phyloP scores from a whole-genome alignment of 192 early-diverging fungal species.

The Radiomyces spectabilis region DNA sequence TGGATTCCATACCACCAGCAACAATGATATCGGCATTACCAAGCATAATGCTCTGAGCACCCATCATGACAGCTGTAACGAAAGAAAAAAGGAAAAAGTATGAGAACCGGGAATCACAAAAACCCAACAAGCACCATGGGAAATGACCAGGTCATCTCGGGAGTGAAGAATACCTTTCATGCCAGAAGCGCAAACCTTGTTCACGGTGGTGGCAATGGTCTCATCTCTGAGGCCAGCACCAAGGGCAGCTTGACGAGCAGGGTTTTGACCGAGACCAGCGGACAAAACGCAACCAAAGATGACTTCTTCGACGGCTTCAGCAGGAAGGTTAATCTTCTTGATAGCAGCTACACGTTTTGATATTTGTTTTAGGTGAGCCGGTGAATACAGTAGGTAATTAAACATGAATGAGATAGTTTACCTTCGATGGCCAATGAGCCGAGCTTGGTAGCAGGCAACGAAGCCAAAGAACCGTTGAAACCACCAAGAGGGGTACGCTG shows the following conservation, averaged over 20 bases:
- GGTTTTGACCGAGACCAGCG: constrained; percentile 78
- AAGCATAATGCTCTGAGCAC: constrained; percentile 65
- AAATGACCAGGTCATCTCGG: background rate
- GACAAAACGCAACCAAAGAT: constrained; percentile 74
- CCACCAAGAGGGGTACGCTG: constrained; percentile 88
- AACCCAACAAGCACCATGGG: too few relatives aligned
- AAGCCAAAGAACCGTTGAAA: constrained; percentile 82
- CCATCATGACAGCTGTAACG: constrained; percentile 52
- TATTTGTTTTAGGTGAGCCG: too few relatives aligned
- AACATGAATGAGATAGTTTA: constrained; percentile 12
- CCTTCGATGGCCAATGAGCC: constrained; percentile 84
- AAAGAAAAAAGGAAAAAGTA: background rate
- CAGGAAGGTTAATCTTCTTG: constrained; percentile 29
- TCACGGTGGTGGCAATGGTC: constrained; percentile 68
- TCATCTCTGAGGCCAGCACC: constrained; percentile 59
- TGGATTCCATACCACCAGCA: constrained; percentile 74
- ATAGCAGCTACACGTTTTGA: constrained; percentile 28
- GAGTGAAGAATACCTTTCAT: constrained; percentile 47
- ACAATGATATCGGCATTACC: constrained; percentile 66
- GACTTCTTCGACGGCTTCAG: constrained; percentile 58
- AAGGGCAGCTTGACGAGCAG: constrained; percentile 74
- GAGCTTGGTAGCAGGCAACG: constrained; percentile 74
- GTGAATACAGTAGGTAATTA: background rate
- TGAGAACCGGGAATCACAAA: background rate
- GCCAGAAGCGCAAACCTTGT: constrained; percentile 79